Conservation (phyloP, 2,329 filamentous ascomycete genomes). For the Colletotrichum kahawae region DNA sequence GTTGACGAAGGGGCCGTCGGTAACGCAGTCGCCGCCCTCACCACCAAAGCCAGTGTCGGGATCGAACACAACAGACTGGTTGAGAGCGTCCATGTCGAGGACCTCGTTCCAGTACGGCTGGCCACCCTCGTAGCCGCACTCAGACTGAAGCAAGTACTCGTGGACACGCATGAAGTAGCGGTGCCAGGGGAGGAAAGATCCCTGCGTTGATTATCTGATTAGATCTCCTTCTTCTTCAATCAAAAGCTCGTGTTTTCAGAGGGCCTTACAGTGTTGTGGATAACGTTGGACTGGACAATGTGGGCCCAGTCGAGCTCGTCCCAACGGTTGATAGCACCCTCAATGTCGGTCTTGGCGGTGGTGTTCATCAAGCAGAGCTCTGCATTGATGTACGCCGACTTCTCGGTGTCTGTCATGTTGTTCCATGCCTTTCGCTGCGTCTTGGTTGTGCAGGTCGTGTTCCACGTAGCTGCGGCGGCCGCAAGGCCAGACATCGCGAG, state of each 20-base stretch:
- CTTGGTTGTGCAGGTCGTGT: conserved; percentile 1
- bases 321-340: conserved; percentile 16
- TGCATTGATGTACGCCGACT: conserved; percentile 22
- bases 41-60: conserved; percentile 12
- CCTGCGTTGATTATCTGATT: conserved; percentile 10
- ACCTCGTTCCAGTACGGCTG: conserved; percentile 26
- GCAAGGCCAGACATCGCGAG: neutral
- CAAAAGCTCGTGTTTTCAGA: conserved; percentile 18
- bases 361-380: conserved; percentile 23
- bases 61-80: conserved; percentile 1
- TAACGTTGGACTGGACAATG: conserved; percentile 17
- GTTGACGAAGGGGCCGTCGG: conserved; percentile 12
- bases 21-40: neutral
- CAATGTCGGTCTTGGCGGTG: conserved; percentile 5
- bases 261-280: conserved; percentile 16
- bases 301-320: conserved; percentile 23
- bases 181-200: conserved; percentile 35
- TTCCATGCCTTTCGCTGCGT: conserved; percentile 15
- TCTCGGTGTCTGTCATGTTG: conserved; percentile 20
- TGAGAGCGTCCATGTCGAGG: conserved; percentile 2
- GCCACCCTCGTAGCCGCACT: conserved; percentile 32
- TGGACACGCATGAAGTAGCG: conserved; percentile 32
- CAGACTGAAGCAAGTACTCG: conserved; percentile 28
- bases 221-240: neutral
- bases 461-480: neutral